Base-by-base conservation (phyloP, 139 green algal species). In the Protoeuglena noctilucae region DNA sequence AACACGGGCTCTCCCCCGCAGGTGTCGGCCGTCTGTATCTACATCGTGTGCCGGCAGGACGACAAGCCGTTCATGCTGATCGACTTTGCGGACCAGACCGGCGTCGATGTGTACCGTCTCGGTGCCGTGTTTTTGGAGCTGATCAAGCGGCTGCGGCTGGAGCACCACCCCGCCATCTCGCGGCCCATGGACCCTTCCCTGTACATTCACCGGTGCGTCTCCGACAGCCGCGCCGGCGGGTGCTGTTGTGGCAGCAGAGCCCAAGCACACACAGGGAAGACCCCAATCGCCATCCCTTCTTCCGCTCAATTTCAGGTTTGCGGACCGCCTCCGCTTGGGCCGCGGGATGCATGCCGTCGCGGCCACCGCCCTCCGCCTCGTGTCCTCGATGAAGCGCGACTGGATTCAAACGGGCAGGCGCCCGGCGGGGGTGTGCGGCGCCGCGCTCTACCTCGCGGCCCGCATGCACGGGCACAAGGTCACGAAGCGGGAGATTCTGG, bases 401-500 rank as follows among this genome's bases (percentile, higher is more conserved):
- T 98, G 91, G 91, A 94, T 98, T 73, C 87, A 95, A 67, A 96
- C 88, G 14, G 91, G 91, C 3, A 66, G 90, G 5, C 66, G 81
- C 18, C 89, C 89, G 3, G 72, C 55, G 28, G 90, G 90, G 34
- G 72, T 98, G 26, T 98, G 90, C 61, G 90, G 89, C 2, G 90
- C 90, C 5, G 90, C 87, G 19, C 77, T 98, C 22, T 95, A 84
- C 70, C 79, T 98, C 31, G 86, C 90, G 0, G 63, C 75, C 3
- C 85, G 94, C 69, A 80, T 96, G 21, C 88, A 97, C 62, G 83
- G 87, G 34, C 12, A 43, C 34, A 12, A 43, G 34, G 12, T 19
- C 9, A 43, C 45, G n/a, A 7, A 17, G 45, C 12, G 5, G 5
- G 45, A 23, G 17, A 24, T 51, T 51, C 5, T 12, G 9, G 39